Base-by-base conservation (phyloP, 805 yeast genomes). In the Metschnikowia sp. region DNA sequence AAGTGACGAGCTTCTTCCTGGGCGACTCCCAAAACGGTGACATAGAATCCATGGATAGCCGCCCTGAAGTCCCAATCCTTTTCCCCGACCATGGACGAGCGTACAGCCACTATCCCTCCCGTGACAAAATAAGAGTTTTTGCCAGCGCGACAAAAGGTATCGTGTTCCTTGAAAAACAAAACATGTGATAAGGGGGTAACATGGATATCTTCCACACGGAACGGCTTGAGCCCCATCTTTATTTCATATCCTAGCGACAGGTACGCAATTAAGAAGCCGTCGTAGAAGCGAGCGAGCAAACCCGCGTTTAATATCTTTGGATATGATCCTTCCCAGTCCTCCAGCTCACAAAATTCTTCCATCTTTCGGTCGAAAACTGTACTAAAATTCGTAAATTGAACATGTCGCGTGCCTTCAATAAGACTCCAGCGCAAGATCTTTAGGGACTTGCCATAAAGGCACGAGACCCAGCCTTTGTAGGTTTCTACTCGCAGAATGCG, bases 31-130 rank as follows among this genome's bases (percentile, higher is more conserved):
- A 22, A 22, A 22, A 22, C 22, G 6, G 32, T 26, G 22, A 15
- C 15, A 19, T 31, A 44, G 35, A 18, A 40, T 13, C 33, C 28
- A 18, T 44, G 40, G 5, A 48, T 32, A 29, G 41, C 45, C 8
- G 45, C 36, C 11, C 40, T 39, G 39, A 48, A 40, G 13, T 12
- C 32, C 36, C 44, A 48, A 15, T 11, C 36, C 18, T 12, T 12
- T 22, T 13, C 28, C 4, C 9, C 22, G 11, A 32, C 18, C 8
- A 26, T 11, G 32, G 1, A 10, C n/a, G 6, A 10, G 9, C 9
- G 12, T 22, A 30, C 33, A 18, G 32, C 47, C 38, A 43, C 32
- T 15, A 4, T 22, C 33, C 28, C 33, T 15, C 38, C 42, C 8
- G 33, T 32, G 12, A 11, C 36, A 15, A 31, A 38, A 15, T 13